These are phyloP conservation scores for Neurospora terricola DNA, from an alignment of 495 filamentous ascomycete species.

Conservation along the genomic window DNA sequence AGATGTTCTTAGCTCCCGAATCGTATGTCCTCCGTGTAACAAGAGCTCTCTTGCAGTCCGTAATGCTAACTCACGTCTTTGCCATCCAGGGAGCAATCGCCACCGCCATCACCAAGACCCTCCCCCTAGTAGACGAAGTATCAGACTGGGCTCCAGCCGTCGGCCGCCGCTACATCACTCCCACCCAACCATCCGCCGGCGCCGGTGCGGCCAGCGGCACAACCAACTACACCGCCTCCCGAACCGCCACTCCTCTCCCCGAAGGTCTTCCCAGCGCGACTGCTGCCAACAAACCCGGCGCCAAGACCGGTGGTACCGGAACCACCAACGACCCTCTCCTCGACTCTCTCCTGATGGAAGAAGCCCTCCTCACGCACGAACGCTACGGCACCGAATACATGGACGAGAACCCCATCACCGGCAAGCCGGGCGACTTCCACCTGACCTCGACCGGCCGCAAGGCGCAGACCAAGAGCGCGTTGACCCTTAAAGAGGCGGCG, in stretches of 20 bases:
- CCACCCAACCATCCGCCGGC: slow-evolving; percentile 28
- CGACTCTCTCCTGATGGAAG: slow-evolving; percentile 49
- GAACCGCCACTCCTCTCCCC: background rate
- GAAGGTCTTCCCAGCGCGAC: slow-evolving; percentile 43
- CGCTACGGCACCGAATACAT: slow-evolving; percentile 70
- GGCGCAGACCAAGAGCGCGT: slow-evolving; percentile 16
- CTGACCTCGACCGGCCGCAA: slow-evolving; percentile 52
- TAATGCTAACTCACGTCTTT: background rate
- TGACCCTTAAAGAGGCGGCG: background rate
- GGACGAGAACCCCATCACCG: slow-evolving; percentile 83
- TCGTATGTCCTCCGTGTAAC: slow-evolving; percentile 42
- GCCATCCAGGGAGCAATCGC: slow-evolving; percentile 43
- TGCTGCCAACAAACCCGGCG: slow-evolving; percentile 51
- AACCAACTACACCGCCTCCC: slow-evolving; percentile 24
- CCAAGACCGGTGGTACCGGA: slow-evolving; percentile 9
- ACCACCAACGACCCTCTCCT: slow-evolving; percentile 23
- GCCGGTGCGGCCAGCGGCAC: slow-evolving; percentile 8
- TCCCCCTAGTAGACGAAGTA: slow-evolving; percentile 44
- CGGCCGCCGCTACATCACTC: slow-evolving; percentile 59
- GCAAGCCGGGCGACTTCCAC: slow-evolving; percentile 79
- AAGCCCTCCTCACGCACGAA: slow-evolving; percentile 55
- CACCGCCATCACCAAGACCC: slow-evolving; percentile 56
- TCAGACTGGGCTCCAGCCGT: slow-evolving; percentile 62
- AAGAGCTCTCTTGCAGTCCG: background rate
- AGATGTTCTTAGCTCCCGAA: slow-evolving; percentile 63